Conservation (phyloP, 2,329 filamentous ascomycete species). For the Fusarium torulosum region DNA sequence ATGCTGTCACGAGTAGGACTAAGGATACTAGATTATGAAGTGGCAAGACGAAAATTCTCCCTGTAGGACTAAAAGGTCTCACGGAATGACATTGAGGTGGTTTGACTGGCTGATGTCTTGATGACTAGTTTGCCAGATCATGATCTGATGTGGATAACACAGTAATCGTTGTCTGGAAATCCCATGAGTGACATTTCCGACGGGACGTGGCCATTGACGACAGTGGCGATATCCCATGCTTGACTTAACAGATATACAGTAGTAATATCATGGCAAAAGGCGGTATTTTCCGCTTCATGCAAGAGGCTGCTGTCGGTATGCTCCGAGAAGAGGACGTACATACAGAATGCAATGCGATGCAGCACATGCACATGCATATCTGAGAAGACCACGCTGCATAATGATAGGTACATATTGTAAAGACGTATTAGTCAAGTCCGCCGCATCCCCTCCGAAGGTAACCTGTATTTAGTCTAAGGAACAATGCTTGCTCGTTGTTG, state of each 20-base stretch:
- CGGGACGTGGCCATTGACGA: background rate
- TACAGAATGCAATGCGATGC: background rate
- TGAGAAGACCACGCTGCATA: too few species aligned
- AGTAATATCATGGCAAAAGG: background rate
- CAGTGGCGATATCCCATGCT: background rate
- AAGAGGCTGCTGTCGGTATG: background rate
- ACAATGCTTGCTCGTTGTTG: too few species aligned
- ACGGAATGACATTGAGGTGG: background rate
- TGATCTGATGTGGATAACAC: background rate
- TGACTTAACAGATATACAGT: background rate
- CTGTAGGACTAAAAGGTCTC: background rate
- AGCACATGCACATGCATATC: background rate
- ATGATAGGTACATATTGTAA: background rate
- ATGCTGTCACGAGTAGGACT: background rate
- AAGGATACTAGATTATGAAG: background rate
- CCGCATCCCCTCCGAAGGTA: background rate
- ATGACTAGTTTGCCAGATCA: background rate
- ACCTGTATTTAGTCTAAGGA: background rate
- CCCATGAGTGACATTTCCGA: constrained; percentile 1
- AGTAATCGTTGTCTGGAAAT: background rate
- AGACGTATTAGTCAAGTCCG: background rate
- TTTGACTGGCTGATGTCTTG: background rate
- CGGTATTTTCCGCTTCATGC: background rate
- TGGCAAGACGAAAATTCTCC: background rate
- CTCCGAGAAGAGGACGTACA: background rate